Evolutionary conservation across 208 protist species (phyloP), one percentile per base, ranked within the genome.

Genomic region (Leishmania arabica): DNA sequence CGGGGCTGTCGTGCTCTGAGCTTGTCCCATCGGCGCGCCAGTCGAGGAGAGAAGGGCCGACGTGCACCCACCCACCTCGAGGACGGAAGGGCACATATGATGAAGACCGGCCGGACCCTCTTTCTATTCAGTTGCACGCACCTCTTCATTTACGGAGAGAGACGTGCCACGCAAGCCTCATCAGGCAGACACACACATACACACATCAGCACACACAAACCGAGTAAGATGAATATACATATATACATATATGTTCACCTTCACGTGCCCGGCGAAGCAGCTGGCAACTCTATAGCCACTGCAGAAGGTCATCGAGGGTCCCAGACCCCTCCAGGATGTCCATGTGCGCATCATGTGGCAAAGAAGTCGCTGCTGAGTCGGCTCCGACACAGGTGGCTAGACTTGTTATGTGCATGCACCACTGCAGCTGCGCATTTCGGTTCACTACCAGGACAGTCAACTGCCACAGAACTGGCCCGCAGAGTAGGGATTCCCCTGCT

Each of bases 341-440:
- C 42, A 47, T 31, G 31, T 56, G 51, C 19, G 6, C 53, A 34
- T 27, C n/a, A 7, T 27, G 40, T 53, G 24, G 8, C 47, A 51
- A 73, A 49, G 37, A 5, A 51, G 40, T 53, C 24, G 45, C 27
- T 31, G 47, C 69, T 7, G 27, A 53, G 69, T 34, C 42, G 8
- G 34, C 40, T 11, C 40, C 34, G 6, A n/a, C 21, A 49, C 40
- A 49, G 21, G 37, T 21, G 15, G 69, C 69, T 34, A 19, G 42
- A 34, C 24, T 53, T 9, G 47, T 62, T 34, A 47, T 62, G 42
- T n/a, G 37, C 34, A 31, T 51, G n/a, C 34, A 37, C 82, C 82
- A 85, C 34, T 72, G 69, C 71, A 85, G 71, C 53, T 78, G 71
- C 9, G 77, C 82, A 37, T 27, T 81, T 11, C 82, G 82, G 49